Conservation (phyloP, 257 asterid genomes). For the Przewalskia tangutica region DNA sequence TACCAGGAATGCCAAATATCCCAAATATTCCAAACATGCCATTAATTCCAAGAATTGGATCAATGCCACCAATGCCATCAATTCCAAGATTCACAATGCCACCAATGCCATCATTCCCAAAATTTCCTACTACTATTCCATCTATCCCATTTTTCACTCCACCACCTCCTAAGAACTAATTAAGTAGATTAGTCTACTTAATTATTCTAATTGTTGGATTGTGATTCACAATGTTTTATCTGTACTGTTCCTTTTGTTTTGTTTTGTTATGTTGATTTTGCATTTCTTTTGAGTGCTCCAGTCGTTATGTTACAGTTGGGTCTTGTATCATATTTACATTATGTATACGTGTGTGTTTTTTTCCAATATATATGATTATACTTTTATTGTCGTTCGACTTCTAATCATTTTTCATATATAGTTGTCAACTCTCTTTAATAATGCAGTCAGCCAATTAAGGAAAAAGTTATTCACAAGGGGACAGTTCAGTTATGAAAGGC, state of each 20-base stretch:
- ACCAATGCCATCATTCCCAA: slow-evolving; percentile 9
- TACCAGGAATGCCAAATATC: slow-evolving; percentile 14
- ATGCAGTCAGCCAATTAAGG: not conserved
- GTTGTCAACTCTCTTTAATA: not conserved
- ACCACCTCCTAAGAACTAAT: slow-evolving; percentile 21
- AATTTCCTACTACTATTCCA: slow-evolving; percentile 15
- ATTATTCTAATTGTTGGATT: not conserved
- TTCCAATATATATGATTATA: not conserved
- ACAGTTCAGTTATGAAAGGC: too few species aligned
- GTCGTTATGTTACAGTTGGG: not conserved
- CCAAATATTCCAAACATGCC: slow-evolving; percentile 16
- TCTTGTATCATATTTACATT: not conserved
- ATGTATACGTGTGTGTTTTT: not conserved
- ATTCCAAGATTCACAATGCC: slow-evolving; percentile 14
- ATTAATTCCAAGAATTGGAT: slow-evolving; percentile 8
- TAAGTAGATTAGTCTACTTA: not conserved
- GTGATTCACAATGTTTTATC: not conserved
- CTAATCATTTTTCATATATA: too few species aligned
- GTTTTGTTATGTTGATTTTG: not conserved
- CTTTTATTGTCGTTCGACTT: not conserved
- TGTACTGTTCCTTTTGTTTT: not conserved
- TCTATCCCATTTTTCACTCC: slow-evolving; percentile 17
- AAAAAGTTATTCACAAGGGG: not conserved
- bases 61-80: slow-evolving; percentile 23
- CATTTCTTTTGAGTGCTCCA: not conserved